Base-by-base conservation (phyloP, 2,329 filamentous ascomycete species). In the Keithomyces neogunnii region DNA sequence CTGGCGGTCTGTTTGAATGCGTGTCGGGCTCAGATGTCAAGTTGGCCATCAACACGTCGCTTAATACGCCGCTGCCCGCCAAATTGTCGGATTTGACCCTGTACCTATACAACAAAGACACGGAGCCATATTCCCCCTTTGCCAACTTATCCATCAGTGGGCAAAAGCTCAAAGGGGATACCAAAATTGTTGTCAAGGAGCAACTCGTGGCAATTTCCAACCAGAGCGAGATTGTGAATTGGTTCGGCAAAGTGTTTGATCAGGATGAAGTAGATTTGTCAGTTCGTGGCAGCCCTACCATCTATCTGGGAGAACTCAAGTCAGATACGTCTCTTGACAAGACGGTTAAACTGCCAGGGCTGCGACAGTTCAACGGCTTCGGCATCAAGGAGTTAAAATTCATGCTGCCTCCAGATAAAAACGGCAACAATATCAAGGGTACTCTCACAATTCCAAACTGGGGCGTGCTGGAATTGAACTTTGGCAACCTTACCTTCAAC, bases 401-500 rank as follows among this genome's bases (percentile, higher is more conserved):
- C 5, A 51, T 72, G 10, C 54, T 72, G 2, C 67, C 71, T 1
- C 58, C 69, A 4, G 62, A 65, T 29, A 59, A 61, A 0, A 65
- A 72, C 13, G 71, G 70, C 9, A 65, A 63, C 47, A 76, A 76
- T 55, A 58, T 77, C 50, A 64, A 63, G 30, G 74, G 73, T 1
- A 61, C 62, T 1, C 60, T 75, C 7, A 71, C 65, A 43, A 57
- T 78, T 13, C 74, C 74, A 2, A 77, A 77, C 55, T 61, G 63
- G 35, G 72, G 73, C 2, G 59, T 67, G 1, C 62, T 77, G 2
- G 66, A 66, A 1, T 68, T 77, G 5, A 69, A 67, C 0, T 62
- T 74, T 3, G 74, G 74, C 9, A 71, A 77, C 56, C 47, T 76
- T n/a, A 71, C 70, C 0, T 66, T 76, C 13, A 72, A 74, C 43